Evolutionary conservation across 495 filamentous ascomycete genomes (phyloP), one percentile per base, ranked within the genome.

Genomic region (Parathielavia appendiculata): DNA sequence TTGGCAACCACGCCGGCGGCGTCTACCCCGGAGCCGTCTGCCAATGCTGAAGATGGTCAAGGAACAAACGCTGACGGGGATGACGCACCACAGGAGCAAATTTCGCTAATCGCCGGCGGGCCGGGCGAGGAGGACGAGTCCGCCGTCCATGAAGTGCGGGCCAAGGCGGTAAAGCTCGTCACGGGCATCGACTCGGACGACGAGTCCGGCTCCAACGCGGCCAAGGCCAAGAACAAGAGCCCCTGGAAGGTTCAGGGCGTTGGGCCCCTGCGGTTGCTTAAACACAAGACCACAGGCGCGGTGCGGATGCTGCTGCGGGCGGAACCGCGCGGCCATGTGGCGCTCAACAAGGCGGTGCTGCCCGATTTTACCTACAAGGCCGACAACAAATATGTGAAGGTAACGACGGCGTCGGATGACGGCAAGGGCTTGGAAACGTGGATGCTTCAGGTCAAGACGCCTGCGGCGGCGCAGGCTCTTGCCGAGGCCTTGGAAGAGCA

Each of bases 121-220:
- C 81, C 81, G 45, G 88, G 86, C 9, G 87, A 91, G 66, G 86
- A 90, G 65, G 76, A 89, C 57, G 88, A 92, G 65, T 74, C 78
- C 34, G 72, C 83, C 20, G 61, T 87, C 6, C 79, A 83, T 63
- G 82, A 89, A 59, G 76, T 82, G 14, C 81, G 82, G 45, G 81
- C 82, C 39, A 86, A 85, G 65, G 86, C 78, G 10, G 65, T 85
- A 55, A 83, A 85, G 64, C 76, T 72, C 23, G 66, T 73, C 19
- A 60, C 68, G 14, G 66, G 63, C 9, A 59, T 64, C 19, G 66
- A 68, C 13, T 69, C 61, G 17, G 67, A 70, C n/a, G 69, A 79
- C 17, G 73, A 74, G 1, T 62, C 64, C 4, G 57, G 61, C 44
- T 56, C 59, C 19, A 59, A 63, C 23, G 66, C 73, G 54, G 62